Evolutionary conservation across 495 filamentous ascomycete species (phyloP).

Genomic region (Bathelium albidoporum): DNA sequence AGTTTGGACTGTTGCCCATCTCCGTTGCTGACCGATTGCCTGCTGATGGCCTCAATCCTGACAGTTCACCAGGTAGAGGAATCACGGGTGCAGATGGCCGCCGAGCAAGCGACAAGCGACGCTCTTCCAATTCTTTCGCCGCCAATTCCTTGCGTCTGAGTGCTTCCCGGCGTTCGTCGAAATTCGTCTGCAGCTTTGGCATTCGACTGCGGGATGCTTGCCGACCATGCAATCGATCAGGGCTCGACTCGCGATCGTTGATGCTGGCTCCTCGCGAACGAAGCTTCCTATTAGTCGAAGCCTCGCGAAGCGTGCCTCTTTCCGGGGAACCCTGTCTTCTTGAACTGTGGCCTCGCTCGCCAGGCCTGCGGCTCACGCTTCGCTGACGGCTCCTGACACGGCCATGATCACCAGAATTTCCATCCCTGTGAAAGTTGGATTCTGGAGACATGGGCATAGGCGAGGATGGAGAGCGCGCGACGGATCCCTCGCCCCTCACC

Average conservation of each 20-base stretch:
- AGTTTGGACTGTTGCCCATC: conserved; percentile 26
- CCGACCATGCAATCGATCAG: neutral
- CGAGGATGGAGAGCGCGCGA: conserved; percentile 66
- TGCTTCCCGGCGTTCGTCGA: conserved; percentile 11
- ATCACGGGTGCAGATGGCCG: conserved; percentile 71
- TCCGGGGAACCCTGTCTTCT: conserved; percentile 22
- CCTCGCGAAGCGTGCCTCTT: neutral
- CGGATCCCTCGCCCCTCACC: conserved; percentile 40
- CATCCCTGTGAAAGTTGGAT: conserved; percentile 22
- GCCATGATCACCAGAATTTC: conserved; percentile 15
- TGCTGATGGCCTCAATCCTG: conserved; percentile 21
- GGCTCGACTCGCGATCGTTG: neutral
- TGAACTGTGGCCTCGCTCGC: conserved; percentile 38
- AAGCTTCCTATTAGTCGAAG: conserved; percentile 9
- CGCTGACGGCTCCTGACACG: conserved; percentile 37
- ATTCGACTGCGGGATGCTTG: conserved; percentile 4
- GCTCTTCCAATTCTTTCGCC: conserved; percentile 76
- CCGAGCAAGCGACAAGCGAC: conserved; percentile 68
- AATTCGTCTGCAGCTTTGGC: conserved; percentile 28
- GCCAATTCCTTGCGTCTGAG: conserved; percentile 55
- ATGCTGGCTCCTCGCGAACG: conserved; percentile 10
- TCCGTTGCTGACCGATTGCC: conserved; percentile 29
- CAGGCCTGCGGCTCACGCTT: conserved; percentile 49
- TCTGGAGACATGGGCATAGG: conserved; percentile 58
- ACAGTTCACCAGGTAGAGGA: conserved; percentile 59